Base-by-base conservation (phyloP, 306 rosid species). In the Fragaria iinumae region DNA sequence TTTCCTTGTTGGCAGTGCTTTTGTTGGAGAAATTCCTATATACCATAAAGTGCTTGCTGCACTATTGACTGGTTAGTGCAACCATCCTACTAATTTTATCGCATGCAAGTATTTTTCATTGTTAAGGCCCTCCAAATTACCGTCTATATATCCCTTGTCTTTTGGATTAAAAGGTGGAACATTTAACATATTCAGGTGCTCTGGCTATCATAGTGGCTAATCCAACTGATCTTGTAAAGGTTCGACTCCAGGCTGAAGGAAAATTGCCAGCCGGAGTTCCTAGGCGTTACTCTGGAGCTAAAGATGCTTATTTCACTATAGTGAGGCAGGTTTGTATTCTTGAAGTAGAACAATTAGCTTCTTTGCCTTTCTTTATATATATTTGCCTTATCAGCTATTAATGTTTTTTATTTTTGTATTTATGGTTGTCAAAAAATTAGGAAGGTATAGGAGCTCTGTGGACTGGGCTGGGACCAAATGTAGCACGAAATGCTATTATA, bases 401-500 rank as follows among this genome's bases (percentile, higher is more conserved):
- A 57, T 47, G 43, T 34, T 50, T 38, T 71, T 75, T 13, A 47
- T 47, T 17, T 69, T 57, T 53, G 23, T 27, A 44, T 69, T 72
- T 43, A 27, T 62, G 36, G 75, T 66, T 53, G n/a, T 71, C 53
- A 14, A 57, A 74, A 74, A 66, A 69, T 76, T 82, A 95, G 99
- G 99, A 95, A 92, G 98, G 99, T 67, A 48, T 92, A 62, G 84
- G 76, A 72, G 96, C 97, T 23, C 88, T 95, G 73, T 95, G 99
- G 99, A 95, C 99, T 80, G 98, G 99, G 60, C 86, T 92, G 70
- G 99, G 97, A 72, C 97, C 99, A 43, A 95, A 95, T 81, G 62
- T 92, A 63, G 90, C 97, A 65, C 83, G 97, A 68, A 95, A 95
- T 87, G 97, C 98, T 74, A 91, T 88, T 66, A 82, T 95, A 79